phyloP scores from a whole-genome alignment of 208 protist genomes.

The Lotmaria passim region DNA sequence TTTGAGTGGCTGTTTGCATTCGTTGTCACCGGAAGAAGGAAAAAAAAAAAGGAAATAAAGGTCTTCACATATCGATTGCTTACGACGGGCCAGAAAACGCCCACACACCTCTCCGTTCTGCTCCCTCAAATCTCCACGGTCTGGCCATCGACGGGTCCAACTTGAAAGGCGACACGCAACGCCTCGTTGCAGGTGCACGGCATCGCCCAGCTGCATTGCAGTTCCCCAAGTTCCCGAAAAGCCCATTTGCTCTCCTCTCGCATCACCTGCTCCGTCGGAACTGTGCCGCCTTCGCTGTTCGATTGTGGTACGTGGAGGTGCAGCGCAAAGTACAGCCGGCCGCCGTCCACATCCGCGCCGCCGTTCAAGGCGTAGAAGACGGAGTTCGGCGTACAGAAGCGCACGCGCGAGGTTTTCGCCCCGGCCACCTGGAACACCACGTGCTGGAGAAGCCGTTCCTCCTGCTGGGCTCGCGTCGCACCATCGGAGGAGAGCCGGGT shows the following conservation, averaged over 20 bases:
- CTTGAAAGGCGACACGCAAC: constrained; percentile 43
- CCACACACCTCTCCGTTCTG: not conserved
- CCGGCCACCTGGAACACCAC: constrained; percentile 70
- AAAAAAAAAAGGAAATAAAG: constrained; percentile 5
- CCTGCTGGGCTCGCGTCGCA: constrained; percentile 36
- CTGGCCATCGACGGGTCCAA: constrained; percentile 2
- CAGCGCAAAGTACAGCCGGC: constrained; percentile 77
- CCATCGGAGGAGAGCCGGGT: constrained; percentile 43
- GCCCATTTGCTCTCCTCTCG: constrained; percentile 42
- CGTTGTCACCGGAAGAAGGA: not conserved
- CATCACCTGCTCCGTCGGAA: constrained; percentile 18
- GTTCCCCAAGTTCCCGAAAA: constrained; percentile 53
- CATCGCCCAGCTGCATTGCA: constrained; percentile 69
- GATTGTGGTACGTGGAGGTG: constrained; percentile 40
- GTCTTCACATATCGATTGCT: not conserved
- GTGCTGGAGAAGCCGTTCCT: constrained; percentile 44
- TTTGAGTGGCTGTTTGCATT: too few species aligned
- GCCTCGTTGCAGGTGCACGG: constrained; percentile 62
- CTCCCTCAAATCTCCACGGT: not conserved
- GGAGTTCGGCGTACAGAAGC: constrained; percentile 48
- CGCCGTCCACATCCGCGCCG: constrained; percentile 61
- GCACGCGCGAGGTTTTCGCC: constrained; percentile 23
- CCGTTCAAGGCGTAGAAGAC: constrained; percentile 67
- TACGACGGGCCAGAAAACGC: not conserved
- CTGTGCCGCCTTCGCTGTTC: not conserved